Conservation (phyloP, 495 filamentous ascomycete genomes). For the Podospora sp. region DNA sequence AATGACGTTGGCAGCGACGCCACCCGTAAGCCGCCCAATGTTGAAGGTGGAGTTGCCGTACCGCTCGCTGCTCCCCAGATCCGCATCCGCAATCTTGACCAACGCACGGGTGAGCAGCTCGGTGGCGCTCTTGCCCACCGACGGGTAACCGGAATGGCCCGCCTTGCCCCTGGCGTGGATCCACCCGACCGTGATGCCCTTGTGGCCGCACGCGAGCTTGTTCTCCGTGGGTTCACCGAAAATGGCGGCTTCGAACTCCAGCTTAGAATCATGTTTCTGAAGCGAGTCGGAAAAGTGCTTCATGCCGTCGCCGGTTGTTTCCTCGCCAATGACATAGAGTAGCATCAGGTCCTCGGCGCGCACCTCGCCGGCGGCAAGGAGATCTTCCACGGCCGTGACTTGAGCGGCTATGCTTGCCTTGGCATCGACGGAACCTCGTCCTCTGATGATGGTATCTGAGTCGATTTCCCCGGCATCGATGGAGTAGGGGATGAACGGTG, state of each 20-base stretch:
- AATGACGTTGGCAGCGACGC: slow-evolving; percentile 88
- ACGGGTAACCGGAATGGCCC: slow-evolving; percentile 87
- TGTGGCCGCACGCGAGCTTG: slow-evolving; percentile 86
- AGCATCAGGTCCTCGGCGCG: slow-evolving; percentile 60
- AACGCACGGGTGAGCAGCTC: slow-evolving; percentile 72
- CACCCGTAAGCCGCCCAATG: slow-evolving; percentile 74
- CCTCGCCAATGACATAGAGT: slow-evolving; percentile 90
- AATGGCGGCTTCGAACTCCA: slow-evolving; percentile 60
- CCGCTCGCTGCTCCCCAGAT: slow-evolving; percentile 70
- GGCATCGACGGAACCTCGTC: slow-evolving; percentile 86
- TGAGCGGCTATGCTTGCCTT: slow-evolving; percentile 86
- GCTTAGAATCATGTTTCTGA: slow-evolving; percentile 49
- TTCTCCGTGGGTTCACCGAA: slow-evolving; percentile 92
- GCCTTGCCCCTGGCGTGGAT: slow-evolving; percentile 73
- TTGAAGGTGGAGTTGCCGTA: slow-evolving; percentile 89
- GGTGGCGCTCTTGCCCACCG: slow-evolving; percentile 79
- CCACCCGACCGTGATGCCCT: slow-evolving; percentile 70
- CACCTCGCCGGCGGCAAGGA: slow-evolving; percentile 50
- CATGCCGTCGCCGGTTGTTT: slow-evolving; percentile 86
- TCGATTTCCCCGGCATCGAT: slow-evolving; percentile 44
- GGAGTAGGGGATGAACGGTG: slow-evolving; percentile 71
- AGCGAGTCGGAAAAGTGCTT: slow-evolving; percentile 57
- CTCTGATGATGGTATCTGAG: slow-evolving; percentile 44
- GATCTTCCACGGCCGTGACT: slow-evolving; percentile 65
- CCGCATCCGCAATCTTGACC: slow-evolving; percentile 60